phyloP scores from a whole-genome alignment of 306 rosid species.

The Morella rubra region DNA sequence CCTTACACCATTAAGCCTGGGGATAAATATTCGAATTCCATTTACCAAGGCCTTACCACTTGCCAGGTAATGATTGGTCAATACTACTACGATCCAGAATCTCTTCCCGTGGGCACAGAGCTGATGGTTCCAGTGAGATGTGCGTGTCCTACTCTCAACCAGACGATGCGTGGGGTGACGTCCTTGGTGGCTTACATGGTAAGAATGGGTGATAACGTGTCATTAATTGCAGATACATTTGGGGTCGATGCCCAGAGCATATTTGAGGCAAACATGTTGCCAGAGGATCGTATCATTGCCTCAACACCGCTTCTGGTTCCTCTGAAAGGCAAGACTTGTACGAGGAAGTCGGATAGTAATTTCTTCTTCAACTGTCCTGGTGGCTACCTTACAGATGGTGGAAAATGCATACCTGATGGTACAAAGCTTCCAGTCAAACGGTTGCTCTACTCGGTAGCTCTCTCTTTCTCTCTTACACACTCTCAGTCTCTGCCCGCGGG shows the following conservation, averaged over 20 bases:
- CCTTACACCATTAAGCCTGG: slow-evolving; percentile 46
- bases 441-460: background rate
- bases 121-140: slow-evolving; percentile 66
- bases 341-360: background rate
- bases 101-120: slow-evolving; percentile 18
- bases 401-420: background rate
- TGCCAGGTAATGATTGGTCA: too few species aligned
- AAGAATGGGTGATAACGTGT: slow-evolving; percentile 18
- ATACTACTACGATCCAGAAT: too few species aligned
- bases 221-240: slow-evolving; percentile 40
- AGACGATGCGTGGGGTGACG: slow-evolving; percentile 39
- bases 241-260: slow-evolving; percentile 31
- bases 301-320: slow-evolving; percentile 59
- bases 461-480: background rate
- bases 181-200: slow-evolving; percentile 53
- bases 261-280: slow-evolving; percentile 48
- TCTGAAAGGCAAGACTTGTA: slow-evolving; percentile 31
- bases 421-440: background rate
- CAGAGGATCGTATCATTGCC: background rate
- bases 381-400: background rate
- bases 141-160: slow-evolving; percentile 54
- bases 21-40: slow-evolving; percentile 60
- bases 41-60: slow-evolving; percentile 58
- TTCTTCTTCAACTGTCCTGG: slow-evolving; percentile 19
- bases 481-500: too few species aligned